These are phyloP conservation scores for Lasiodiplodia theobromae DNA, from an alignment of 2,329 filamentous ascomycete genomes.

Conservation along the genomic window DNA sequence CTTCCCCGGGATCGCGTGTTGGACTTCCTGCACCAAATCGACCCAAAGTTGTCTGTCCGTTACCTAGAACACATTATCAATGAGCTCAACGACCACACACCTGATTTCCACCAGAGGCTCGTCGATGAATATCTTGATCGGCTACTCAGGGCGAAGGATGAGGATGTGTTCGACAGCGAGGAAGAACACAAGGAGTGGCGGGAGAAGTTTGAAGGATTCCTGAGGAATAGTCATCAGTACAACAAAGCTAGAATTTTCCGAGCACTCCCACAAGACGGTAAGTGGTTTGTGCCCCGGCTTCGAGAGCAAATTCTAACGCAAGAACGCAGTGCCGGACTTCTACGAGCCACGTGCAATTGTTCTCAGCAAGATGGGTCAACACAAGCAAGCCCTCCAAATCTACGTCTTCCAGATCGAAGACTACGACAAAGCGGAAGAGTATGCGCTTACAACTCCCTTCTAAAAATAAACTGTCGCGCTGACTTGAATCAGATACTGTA, in stretches of 20 bases:
- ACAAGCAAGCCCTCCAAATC: constrained; percentile 94
- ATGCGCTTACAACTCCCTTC: constrained; percentile 33
- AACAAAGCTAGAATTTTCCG: constrained; percentile 79
- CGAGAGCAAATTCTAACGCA: constrained; percentile 21
- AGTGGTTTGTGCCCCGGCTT: constrained; percentile 37
- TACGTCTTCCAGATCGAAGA: constrained; percentile 95
- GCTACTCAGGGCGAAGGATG: constrained; percentile 47
- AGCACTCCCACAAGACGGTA: constrained; percentile 80
- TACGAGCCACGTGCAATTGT: constrained; percentile 91
- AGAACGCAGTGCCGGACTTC: constrained; percentile 73
- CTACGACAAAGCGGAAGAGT: constrained; percentile 92
- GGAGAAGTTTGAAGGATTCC: constrained; percentile 73
- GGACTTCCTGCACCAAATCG: constrained; percentile 73
- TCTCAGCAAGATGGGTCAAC: constrained; percentile 91
- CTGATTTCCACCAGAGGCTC: constrained; percentile 86
- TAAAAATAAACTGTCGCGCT: constrained; percentile 60
- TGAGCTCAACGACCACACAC: constrained; percentile 83
- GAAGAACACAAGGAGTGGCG: constrained; percentile 58
- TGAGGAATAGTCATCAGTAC: constrained; percentile 80
- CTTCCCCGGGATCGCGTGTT: constrained; percentile 80
- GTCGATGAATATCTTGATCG: constrained; percentile 73
- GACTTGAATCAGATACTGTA: constrained; percentile 68
- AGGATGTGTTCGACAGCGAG: constrained; percentile 40
- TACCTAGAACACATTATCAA: constrained; percentile 92
- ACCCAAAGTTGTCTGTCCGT: constrained; percentile 73